phyloP scores from a whole-genome alignment of 306 rosid genomes.

The Vigna reflexopilosa region DNA sequence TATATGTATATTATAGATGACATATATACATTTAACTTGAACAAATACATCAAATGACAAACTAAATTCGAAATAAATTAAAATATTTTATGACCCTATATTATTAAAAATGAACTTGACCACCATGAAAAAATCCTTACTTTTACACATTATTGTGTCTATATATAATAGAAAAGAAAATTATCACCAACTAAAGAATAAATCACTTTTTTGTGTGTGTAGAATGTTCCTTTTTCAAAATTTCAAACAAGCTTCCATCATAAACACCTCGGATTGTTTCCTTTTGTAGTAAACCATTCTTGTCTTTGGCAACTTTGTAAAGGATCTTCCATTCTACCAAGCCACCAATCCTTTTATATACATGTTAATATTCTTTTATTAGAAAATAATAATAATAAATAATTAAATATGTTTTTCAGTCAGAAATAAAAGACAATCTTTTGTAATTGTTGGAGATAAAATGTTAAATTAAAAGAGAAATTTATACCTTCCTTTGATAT shows the following conservation, averaged over 20 bases:
- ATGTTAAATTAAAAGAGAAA: neutral
- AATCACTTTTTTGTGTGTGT: neutral
- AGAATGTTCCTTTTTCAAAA: conserved; percentile 55
- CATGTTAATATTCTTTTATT: too few relatives aligned
- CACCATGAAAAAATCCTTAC: neutral
- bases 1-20: neutral
- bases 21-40: neutral
- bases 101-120: neutral
- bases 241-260: conserved; percentile 85
- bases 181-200: neutral
- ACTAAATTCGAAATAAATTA: too few relatives aligned
- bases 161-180: neutral
- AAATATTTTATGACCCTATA: neutral
- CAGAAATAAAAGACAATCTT: too few relatives aligned
- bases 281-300: conserved; percentile 68
- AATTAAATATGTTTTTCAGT: too few relatives aligned
- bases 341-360: conserved; percentile 53
- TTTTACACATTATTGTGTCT: neutral
- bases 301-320: conserved; percentile 74
- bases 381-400: neutral
- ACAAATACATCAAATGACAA: neutral
- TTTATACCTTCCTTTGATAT: conserved; percentile 66
- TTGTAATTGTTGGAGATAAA: too few relatives aligned
- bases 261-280: conserved; percentile 67
- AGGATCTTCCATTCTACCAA: conserved; percentile 72